Percentiles rank a stretch among this genome's conserved stretches.
Conservation (phyloP, 2,329 filamentous ascomycete genomes). For the Clonostachys byssicola region DNA sequence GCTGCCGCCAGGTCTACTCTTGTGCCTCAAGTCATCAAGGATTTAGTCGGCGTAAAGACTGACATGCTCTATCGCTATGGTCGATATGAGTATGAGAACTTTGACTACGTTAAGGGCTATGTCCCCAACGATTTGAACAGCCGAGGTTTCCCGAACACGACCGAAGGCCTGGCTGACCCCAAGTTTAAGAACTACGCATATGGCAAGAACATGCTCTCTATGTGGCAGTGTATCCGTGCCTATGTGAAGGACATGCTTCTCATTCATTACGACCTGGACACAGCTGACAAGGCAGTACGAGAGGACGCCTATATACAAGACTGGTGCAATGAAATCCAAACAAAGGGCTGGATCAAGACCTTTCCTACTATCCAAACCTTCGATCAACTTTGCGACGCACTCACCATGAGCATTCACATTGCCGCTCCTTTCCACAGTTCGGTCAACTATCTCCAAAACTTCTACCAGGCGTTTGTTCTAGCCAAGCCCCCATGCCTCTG, state of each 20-base stretch:
- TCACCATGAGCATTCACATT: slow-evolving; percentile 49
- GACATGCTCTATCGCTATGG: slow-evolving; percentile 29
- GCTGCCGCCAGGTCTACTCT: slow-evolving; percentile 36
- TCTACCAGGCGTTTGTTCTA: slow-evolving; percentile 41
- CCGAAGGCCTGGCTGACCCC: slow-evolving; percentile 18
- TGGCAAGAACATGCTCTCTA: slow-evolving; percentile 34
- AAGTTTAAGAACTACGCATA: slow-evolving; percentile 45
- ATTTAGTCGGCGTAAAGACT: slow-evolving; percentile 32
- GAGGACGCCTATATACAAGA: slow-evolving; percentile 23
- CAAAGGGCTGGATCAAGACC: slow-evolving; percentile 27
- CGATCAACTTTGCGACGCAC: slow-evolving; percentile 33
- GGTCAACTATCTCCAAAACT: slow-evolving; percentile 47
- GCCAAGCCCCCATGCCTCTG: slow-evolving; percentile 36
- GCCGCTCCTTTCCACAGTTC: slow-evolving; percentile 44
- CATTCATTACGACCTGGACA: slow-evolving; percentile 17
- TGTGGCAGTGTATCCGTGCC: slow-evolving; percentile 35
- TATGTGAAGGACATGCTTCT: slow-evolving; percentile 34
- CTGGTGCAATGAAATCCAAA: slow-evolving; percentile 35
- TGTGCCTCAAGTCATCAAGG: slow-evolving; percentile 36
- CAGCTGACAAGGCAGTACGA: slow-evolving; percentile 14
- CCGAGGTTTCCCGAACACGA: slow-evolving; percentile 34
- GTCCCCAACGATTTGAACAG: slow-evolving; percentile 36
- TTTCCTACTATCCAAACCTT: slow-evolving; percentile 37
- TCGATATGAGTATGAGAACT: slow-evolving; percentile 32
- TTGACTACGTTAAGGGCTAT: slow-evolving; percentile 37